Base-by-base conservation (phyloP, 1,139 yeast genomes). In the Candida buenavistaensis region DNA sequence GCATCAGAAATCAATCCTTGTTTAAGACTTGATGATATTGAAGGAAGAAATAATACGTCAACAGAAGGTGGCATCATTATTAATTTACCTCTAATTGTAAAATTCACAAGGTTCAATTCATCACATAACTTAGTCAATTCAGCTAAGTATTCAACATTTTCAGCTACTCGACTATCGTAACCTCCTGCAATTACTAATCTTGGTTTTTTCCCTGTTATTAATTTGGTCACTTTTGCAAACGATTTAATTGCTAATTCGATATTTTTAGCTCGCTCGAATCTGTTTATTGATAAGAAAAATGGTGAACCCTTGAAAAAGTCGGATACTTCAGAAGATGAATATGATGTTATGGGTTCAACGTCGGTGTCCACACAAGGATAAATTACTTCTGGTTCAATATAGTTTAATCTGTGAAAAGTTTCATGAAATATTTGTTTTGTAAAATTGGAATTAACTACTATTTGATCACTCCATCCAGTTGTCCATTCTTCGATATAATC, bases 151-250 rank as follows among this genome's bases (percentile, higher is more conserved):
- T 75, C 75, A 24, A 80, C 86, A 57, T 94, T 94, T 56, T 90
- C 97, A 1, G 53, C 42, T 0, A 88, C 85, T 28, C 90, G 62
- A 9, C 73, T 47, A 56, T 94, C 98, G 57, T 82, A 92, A 1
- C 99, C 99, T n/a, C 99, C 98, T 3, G 95, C 83, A 26, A 90
- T 60, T 1, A 87, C 72, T 32, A 90, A 67, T 41, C 78, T 73
- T 5, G 61, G 55, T 28, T 33, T 41, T 13, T 22, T 30, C 5
- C 33, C 40, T 40, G 45, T 17, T 22, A 33, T 35, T 10, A 47
- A 23, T 28, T 48, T 37, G 30, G 45, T 57, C 46, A 71, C 64
- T 33, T 64, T 46, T 2, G 79, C 73, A 55, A 71, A 87, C 0
- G 96, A 64, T 28, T 72, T 60, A 15, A 92, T 64, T 0, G 97